Evolutionary conservation across 106 monocot genomes (phyloP), one percentile per base, ranked within the genome.

Genomic region (Triglochin maritima): DNA sequence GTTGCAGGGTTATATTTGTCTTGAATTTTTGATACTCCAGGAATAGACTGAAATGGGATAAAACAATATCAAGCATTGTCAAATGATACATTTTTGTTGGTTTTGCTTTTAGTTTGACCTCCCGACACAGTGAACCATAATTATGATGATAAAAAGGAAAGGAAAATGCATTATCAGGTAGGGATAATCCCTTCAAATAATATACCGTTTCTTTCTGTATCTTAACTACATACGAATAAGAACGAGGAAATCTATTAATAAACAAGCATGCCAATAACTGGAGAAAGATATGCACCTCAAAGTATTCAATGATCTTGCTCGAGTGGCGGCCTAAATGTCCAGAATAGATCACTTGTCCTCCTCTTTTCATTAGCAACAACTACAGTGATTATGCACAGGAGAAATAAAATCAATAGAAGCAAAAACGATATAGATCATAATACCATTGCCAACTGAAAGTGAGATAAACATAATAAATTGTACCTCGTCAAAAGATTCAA

Each of bases 401-500:
- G 9, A 43, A 42, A 11, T 57, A 15, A 58, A 70, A 9, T 4
- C 13, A 3, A 45, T 16, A 70, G 9, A 29, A 14, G 3, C 13
- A 70, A 59, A 7, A 47, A 46, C 4, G 56, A 12, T 15, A 17
- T 3, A 42, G 16, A 9, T 10, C 4, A 49, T 45, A 5, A 6
- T 5, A 46, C 17, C 9, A 66, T 53, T 66, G 17, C 29, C 17
- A n/a, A 50, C 42, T 29, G 13, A n/a, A n/a, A n/a, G n/a, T n/a
- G n/a, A n/a, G n/a, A 9, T n/a, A 42, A 48, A 6, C 8, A 8
- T 12, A 50, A 29, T 29, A 29, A 50, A 49, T 16, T 4, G 71
- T 59, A 85, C 85, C 76, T 86, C 86, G 48, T 86, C 86, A 68
- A 86, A 86, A 16, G 82, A 53, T 44, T 86, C 82, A 64, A 86